Percentiles rank a stretch among this genome's conserved stretches.
phyloP scores from a whole-genome alignment of 768 basidiomycete species.

The Boletus edulis region DNA sequence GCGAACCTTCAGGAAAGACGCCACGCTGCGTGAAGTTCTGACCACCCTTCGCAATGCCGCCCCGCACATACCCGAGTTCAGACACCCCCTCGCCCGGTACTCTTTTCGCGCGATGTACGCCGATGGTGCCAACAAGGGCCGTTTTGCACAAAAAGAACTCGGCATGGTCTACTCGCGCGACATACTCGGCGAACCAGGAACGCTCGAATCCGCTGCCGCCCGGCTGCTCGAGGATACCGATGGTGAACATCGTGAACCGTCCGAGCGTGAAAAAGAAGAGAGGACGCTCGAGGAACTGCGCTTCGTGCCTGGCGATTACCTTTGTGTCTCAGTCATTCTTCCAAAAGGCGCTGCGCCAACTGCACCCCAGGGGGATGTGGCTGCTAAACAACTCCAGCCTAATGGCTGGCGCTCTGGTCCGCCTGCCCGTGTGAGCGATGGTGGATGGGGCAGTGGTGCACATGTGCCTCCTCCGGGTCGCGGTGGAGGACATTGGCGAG shows the following conservation, averaged over 20 bases:
- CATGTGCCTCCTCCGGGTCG: conserved; percentile 37
- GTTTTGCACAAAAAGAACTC: conserved; percentile 73
- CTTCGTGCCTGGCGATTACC: conserved; percentile 79
- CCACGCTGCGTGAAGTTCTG: conserved; percentile 75
- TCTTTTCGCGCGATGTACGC: conserved; percentile 79
- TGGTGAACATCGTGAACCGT: conserved; percentile 30
- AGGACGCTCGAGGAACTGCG: conserved; percentile 76
- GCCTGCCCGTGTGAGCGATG: conserved; percentile 39
- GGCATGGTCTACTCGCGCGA: conserved; percentile 82
- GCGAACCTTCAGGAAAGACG: conserved; percentile 61
- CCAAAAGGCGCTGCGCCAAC: conserved; percentile 56
- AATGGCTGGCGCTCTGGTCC: conserved; percentile 36
- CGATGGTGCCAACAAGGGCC: conserved; percentile 68
- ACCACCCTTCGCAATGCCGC: conserved; percentile 73
- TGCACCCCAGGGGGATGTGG: conserved; percentile 47
- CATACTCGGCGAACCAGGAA: conserved; percentile 77
- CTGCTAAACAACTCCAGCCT: conserved; percentile 34
- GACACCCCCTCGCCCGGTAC: conserved; percentile 79
- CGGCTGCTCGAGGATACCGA: conserved; percentile 55
- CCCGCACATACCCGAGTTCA: conserved; percentile 66
- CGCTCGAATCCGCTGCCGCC: conserved; percentile 53
- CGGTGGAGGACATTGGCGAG: conserved; percentile 75
- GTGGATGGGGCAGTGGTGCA: conserved; percentile 48
- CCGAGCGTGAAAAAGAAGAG: conserved; percentile 56
- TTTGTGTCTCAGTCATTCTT: conserved; percentile 70